Conservation (phyloP, 1,139 yeast species). For the Candida pseudoviswanathii region DNA sequence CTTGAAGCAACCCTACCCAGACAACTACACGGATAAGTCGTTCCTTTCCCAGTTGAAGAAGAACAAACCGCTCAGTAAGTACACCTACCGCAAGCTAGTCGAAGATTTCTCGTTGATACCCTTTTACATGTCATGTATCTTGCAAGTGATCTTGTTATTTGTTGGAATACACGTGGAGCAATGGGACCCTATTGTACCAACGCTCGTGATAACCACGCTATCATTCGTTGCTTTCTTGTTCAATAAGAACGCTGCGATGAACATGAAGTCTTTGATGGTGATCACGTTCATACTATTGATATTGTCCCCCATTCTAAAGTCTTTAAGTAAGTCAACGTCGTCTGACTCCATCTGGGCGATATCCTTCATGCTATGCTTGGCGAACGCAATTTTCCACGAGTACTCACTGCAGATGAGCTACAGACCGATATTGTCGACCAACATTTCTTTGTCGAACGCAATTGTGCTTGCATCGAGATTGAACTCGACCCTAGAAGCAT, state of each 20-base stretch:
- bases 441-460: conserved; percentile 81
- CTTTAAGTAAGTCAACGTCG: conserved; percentile 84
- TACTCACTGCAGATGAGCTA: conserved; percentile 52
- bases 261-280: conserved; percentile 62
- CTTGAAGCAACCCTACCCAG: conserved; percentile 85
- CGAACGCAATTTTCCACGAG: conserved; percentile 69
- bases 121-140: conserved; percentile 62
- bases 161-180: conserved; percentile 51
- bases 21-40: conserved; percentile 81
- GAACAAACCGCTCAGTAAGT: conserved; percentile 71
- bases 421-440: conserved; percentile 74
- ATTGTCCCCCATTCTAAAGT: conserved; percentile 85
- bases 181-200: conserved; percentile 48
- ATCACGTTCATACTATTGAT: conserved; percentile 73
- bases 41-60: conserved; percentile 78
- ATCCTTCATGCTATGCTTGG: conserved; percentile 72
- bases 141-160: conserved; percentile 64
- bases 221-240: conserved; percentile 30
- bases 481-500: conserved; percentile 71
- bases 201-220: conserved; percentile 25
- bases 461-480: conserved; percentile 88
- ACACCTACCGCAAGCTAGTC: conserved; percentile 63
- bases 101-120: conserved; percentile 72
- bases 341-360: conserved; percentile 96
- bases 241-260: conserved; percentile 5